phyloP scores from a whole-genome alignment of 768 basidiomycete species.

The Royoungia palumana region DNA sequence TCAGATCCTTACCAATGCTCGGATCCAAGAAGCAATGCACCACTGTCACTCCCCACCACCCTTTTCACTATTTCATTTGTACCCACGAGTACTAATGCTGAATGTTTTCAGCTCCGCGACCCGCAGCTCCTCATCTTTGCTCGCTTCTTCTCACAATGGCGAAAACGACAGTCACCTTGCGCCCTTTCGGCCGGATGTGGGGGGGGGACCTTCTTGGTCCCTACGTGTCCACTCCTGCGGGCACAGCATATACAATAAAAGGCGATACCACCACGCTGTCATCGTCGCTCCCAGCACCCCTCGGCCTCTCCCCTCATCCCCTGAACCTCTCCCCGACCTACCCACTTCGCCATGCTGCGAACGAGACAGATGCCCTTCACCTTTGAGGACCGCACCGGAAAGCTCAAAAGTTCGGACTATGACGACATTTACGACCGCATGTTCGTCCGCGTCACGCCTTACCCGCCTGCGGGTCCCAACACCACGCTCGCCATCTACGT shows the following conservation, averaged over 20 bases:
- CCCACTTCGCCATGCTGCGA: conserved; percentile 17
- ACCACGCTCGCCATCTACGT: conserved; percentile 55
- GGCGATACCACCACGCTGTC: not conserved
- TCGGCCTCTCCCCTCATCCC: too few relatives aligned
- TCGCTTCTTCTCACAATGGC: conserved; percentile 25
- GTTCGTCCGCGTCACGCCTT: conserved; percentile 59
- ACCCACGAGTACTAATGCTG: not conserved
- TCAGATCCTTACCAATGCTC: not conserved
- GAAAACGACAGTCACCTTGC: conserved; percentile 19
- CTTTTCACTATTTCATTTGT: conserved; percentile 3
- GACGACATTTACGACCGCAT: conserved; percentile 77
- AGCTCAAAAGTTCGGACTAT: conserved; percentile 55
- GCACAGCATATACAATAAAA: conserved; percentile 21
- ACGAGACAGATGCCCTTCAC: conserved; percentile 45
- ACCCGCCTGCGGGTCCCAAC: conserved; percentile 36
- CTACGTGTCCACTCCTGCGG: conserved; percentile 18
- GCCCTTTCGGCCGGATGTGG: conserved; percentile 23
- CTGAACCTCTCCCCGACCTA: not conserved
- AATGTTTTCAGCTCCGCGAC: conserved; percentile 29
- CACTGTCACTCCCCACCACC: not conserved
- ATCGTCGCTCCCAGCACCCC: not conserved
- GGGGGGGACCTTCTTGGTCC: conserved; percentile 16
- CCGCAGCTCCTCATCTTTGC: conserved; percentile 21
- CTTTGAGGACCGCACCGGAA: conserved; percentile 67
- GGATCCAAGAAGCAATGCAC: not conserved